Evolutionary conservation across 805 yeast species (phyloP), one percentile per base, ranked within the genome.

Genomic region (Metschnikowia corniflorae): DNA sequence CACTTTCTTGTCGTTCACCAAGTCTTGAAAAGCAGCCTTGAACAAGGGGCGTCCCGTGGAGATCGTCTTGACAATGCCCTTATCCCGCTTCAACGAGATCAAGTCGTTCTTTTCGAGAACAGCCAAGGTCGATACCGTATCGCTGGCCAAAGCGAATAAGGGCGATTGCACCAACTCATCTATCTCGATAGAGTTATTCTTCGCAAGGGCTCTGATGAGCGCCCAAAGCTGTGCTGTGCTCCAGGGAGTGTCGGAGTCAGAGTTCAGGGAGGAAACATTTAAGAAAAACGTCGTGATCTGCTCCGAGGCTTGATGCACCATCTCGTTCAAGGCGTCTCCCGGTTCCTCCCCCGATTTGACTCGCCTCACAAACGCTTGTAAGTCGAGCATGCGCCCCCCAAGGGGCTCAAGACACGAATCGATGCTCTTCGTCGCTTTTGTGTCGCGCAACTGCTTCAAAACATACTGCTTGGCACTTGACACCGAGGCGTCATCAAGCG

Each of bases 301-400:
- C 50, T 86, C 89, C 5, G 91, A 80, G 0, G 96, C 80, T 59
- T 88, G 96, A 17, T 70, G 71, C 5, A 87, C 74, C 82, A 93
- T 85, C 46, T 86, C 89, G 2, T 71, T 61, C 29, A 87, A 63
- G 0, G 97, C 97, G 34, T 74, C 82, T 7, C 63, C 51, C 2
- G 96, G 94, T 6, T 75, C 56, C 55, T 93, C 98, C 6, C 98
- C 98, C 1, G 91, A 78, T 50, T 80, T 80, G 13, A 93, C 75
- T 34, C 97, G 82, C 55, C 97, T 75, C 2, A 83, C 83, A 61
- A 86, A 88, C 19, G 91, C 82, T 60, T 93, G 96, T 34, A 93
- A 68, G 58, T 93, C 98, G 29, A 88, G 70, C 89, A 91, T 84
- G 44, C 98, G 78, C 26, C 98, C 98, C 15, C 98, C 98, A 18